These are phyloP conservation scores for Blattamonas nauphoetae DNA, from an alignment of 78 protist genomes.

Conservation along the genomic window DNA sequence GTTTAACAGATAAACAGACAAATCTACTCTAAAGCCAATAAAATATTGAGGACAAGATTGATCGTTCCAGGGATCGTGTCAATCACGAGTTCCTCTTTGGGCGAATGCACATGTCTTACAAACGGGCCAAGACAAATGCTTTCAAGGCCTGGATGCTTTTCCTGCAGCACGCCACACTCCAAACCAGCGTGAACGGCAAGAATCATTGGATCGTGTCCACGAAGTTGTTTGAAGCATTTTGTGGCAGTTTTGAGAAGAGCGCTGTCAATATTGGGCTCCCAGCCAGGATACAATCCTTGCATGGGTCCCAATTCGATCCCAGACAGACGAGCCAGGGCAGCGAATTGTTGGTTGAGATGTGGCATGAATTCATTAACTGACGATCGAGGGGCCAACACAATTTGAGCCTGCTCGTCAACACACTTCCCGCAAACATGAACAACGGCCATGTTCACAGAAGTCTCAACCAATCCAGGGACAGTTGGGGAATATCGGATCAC, in stretches of 20 bases:
- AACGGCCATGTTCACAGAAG: constrained; percentile 5
- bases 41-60: no score
- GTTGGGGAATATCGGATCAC: constrained; percentile 3
- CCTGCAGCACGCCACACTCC: constrained; percentile 19
- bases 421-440: not conserved
- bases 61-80: not conserved
- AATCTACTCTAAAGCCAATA: no score
- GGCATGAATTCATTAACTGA: not conserved
- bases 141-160: not conserved
- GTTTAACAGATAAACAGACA: no score
- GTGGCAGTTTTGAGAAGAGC: not conserved
- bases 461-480: constrained; percentile 22
- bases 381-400: not conserved
- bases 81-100: not conserved
- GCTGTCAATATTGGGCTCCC: constrained; percentile 13
- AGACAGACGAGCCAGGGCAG: not conserved
- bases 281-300: constrained; percentile 4
- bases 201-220: not conserved
- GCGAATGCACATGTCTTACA: constrained; percentile 4
- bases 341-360: not conserved
- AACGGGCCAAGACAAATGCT: constrained; percentile 14
- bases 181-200: constrained; percentile 19
- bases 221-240: not conserved
- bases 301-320: not conserved
- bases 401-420: not conserved